These are phyloP conservation scores for Zhuliangozyma blackwelliae DNA, from an alignment of 1,139 yeast species.

Conservation along the genomic window DNA sequence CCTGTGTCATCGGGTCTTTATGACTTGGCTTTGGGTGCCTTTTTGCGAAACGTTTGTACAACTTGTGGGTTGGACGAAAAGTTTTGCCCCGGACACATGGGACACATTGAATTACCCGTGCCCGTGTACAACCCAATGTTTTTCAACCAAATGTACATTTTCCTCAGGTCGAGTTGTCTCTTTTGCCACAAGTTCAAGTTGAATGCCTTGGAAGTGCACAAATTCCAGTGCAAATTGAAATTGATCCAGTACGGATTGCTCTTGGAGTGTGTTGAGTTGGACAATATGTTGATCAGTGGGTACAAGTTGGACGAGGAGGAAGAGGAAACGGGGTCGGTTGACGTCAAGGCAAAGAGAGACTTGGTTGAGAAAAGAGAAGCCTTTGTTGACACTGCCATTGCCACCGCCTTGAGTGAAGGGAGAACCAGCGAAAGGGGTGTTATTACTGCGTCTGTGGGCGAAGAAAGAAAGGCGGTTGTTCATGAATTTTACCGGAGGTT, in stretches of 20 bases:
- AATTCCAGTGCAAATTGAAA: constrained; percentile 70
- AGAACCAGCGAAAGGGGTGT: constrained; percentile 64
- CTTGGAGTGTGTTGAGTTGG: constrained; percentile 72
- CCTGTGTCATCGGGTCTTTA: constrained; percentile 92
- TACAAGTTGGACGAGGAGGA: constrained; percentile 34
- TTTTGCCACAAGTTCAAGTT: constrained; percentile 86
- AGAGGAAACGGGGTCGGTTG: constrained; percentile 23
- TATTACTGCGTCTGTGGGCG: constrained; percentile 77
- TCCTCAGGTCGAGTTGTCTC: constrained; percentile 80
- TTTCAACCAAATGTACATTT: constrained; percentile 83
- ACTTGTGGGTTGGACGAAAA: constrained; percentile 96
- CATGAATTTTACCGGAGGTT: constrained; percentile 73
- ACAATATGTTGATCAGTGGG: constrained; percentile 46
- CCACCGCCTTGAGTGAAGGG: constrained; percentile 75
- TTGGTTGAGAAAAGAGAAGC: constrained; percentile 58
- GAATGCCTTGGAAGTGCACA: constrained; percentile 64
- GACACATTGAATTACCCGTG: constrained; percentile 93
- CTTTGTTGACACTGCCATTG: constrained; percentile 67
- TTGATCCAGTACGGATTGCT: constrained; percentile 86
- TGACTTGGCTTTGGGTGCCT: constrained; percentile 93
- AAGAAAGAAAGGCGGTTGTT: constrained; percentile 76
- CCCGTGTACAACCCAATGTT: constrained; percentile 95
- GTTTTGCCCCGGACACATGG: constrained; percentile 97
- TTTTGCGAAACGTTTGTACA: constrained; percentile 79
- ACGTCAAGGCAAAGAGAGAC: constrained; percentile 39